Evolutionary conservation across 163 green algal species (phyloP), one percentile per base, ranked within the genome.

Genomic region (Prototheca stagnorum): DNA sequence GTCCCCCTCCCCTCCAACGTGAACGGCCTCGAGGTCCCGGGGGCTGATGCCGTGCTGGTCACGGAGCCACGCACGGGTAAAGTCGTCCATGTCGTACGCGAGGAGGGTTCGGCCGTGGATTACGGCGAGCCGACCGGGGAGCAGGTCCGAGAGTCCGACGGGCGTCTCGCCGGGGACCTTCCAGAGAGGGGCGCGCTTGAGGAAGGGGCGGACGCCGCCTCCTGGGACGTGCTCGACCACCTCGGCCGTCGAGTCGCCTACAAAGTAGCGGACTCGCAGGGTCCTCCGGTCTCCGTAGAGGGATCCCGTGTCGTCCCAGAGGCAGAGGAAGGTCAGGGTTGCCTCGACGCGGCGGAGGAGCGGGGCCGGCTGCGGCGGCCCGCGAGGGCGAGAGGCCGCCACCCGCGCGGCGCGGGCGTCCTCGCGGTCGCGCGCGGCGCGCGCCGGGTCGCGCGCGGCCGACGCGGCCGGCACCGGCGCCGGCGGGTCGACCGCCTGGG

Each of bases 11-110:
- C n/a, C n/a, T n/a, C n/a, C 54, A 20, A 94, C 63, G 42, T 86
- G 67, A 5, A 93, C 50, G 0, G 69, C 35, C 27, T 53, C 49
- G 48, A 93, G 59, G 41, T 78, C 62, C 34, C 78, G 72, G 8
- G 61, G 41, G 0, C 27, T 47, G 45, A 62, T 74, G 15, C 78
- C 84, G 56, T 82, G 26, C 57, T 74, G 78, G 19, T 78, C 61
- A 61, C 69, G 68, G 28, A 62, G 16, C 71, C 69, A 92, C 3
- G 61, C 24, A 39, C 79, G 74, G 4, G 87, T 96, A 71, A 89
- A 93, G 15, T 64, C 69, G 59, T 96, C 87, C 47, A 70, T 85
- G 61, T 92, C 82, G 51, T 92, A 72, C n/a, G 95, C 54, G 35
- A 87, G 64, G 62, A 96, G 87, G 44, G 72, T 35, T 24, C 85